A percentile compares a stretch with the other conserved stretches of the same genome.
Conservation (phyloP, 108 stramenopile genomes). For the Fragilaria crotonensis region DNA sequence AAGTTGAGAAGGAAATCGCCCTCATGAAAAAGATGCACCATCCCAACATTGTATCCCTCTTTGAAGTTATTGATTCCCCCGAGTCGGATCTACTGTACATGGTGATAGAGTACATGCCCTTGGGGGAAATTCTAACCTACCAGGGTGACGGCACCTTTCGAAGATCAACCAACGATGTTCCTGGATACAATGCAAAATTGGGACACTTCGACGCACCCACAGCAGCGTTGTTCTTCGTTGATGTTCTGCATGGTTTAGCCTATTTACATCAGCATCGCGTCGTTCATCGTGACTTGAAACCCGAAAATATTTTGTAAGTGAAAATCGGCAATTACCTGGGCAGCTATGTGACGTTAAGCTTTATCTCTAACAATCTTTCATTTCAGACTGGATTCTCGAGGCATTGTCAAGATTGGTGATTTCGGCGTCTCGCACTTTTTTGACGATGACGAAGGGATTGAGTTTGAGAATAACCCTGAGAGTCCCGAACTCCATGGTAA, state of each 20-base stretch:
- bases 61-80: conserved; percentile 81
- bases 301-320: conserved; percentile 63
- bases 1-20: conserved; percentile 86
- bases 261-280: conserved; percentile 84
- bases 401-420: conserved; percentile 75
- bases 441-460: conserved; percentile 46
- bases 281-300: conserved; percentile 81
- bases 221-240: conserved; percentile 77
- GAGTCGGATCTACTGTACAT: conserved; percentile 76
- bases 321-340: neutral
- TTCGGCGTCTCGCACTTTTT: conserved; percentile 89
- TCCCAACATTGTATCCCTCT: conserved; percentile 72
- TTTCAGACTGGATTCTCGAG: conserved; percentile 41
- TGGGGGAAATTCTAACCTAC: conserved; percentile 85
- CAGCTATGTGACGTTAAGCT: neutral
- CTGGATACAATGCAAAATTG: conserved; percentile 7
- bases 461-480: neutral
- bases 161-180: conserved; percentile 12
- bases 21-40: conserved; percentile 81
- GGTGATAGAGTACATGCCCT: conserved; percentile 82
- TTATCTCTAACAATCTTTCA: neutral
- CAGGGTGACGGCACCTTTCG: conserved; percentile 59
- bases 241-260: conserved; percentile 81
- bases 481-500: conserved; percentile 7
- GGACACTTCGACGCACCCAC: conserved; percentile 76